Conservation (phyloP, 129 eudicot genomes). For the Ambrosia trifida region DNA sequence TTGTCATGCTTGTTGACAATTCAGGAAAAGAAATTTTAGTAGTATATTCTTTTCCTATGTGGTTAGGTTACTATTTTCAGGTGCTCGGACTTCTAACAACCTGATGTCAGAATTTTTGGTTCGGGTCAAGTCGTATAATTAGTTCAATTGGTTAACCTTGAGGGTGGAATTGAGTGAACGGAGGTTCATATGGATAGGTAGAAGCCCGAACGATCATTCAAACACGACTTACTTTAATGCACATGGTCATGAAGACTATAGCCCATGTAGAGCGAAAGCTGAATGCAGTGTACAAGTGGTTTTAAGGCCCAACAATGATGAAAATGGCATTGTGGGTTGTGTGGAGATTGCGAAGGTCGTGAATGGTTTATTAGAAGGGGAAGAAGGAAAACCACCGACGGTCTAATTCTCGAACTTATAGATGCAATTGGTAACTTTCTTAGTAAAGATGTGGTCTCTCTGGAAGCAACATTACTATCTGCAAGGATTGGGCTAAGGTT, state of each 20-base stretch:
- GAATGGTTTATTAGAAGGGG: slow-evolving; percentile 51
- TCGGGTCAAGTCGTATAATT: too few relatives aligned
- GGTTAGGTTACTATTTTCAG: too few relatives aligned
- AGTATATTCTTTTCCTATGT: too few relatives aligned
- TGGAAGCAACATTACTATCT: too few relatives aligned
- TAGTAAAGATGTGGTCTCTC: slow-evolving; percentile 48
- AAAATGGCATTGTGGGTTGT: slow-evolving; percentile 43
- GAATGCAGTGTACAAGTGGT: slow-evolving; percentile 49
- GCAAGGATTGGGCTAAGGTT: too few relatives aligned
- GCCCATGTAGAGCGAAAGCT: too few relatives aligned
- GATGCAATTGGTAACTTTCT: slow-evolving; percentile 42
- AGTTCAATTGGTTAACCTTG: slow-evolving; percentile 48
- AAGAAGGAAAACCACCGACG: slow-evolving; percentile 52
- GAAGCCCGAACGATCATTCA: slow-evolving; percentile 45
- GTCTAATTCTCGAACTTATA: slow-evolving; percentile 40
- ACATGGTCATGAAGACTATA: slow-evolving; percentile 14
- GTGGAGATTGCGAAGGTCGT: slow-evolving; percentile 43
- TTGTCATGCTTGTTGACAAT: too few relatives aligned
- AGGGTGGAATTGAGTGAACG: slow-evolving; percentile 63
- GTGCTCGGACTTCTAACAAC: too few relatives aligned
- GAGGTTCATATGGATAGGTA: slow-evolving; percentile 58
- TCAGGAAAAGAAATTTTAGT: too few relatives aligned
- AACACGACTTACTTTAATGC: slow-evolving; percentile 33
- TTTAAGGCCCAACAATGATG: slow-evolving; percentile 33
- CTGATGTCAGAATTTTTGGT: too few relatives aligned